Conservation (phyloP, 306 rosid species). For the Cucumis hystrix region DNA sequence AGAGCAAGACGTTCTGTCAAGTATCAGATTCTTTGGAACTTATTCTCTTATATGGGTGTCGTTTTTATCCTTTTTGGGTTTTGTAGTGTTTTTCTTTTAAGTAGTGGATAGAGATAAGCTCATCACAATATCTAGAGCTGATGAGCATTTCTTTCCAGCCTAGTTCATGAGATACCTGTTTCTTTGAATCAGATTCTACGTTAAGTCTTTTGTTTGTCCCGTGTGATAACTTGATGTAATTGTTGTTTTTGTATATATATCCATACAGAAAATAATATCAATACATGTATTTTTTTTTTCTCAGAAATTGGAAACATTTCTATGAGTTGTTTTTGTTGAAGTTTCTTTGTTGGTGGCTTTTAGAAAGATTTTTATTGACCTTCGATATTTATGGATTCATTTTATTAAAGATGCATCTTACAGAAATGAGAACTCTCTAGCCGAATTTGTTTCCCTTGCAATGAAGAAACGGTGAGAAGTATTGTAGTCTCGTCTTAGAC, state of each 20-base stretch:
- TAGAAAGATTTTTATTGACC: background rate
- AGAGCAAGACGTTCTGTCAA: background rate
- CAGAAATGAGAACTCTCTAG: background rate
- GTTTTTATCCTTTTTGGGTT: background rate
- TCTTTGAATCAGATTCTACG: background rate
- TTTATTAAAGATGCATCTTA: background rate
- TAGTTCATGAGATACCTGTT: background rate
- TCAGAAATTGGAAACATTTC: background rate
- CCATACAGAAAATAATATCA: background rate
- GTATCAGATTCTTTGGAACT: background rate
- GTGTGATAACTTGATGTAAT: background rate
- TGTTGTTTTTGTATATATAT: background rate
- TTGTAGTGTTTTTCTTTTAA: background rate
- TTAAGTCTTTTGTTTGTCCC: background rate
- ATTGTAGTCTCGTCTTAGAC: background rate
- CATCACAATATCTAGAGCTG: background rate
- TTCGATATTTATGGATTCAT: background rate
- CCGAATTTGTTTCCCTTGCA: background rate
- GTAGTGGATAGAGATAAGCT: no score
- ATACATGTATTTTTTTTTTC: background rate
- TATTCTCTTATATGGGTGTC: background rate
- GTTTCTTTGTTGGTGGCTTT: background rate
- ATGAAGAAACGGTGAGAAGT: background rate
- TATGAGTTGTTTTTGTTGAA: background rate
- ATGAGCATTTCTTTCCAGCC: background rate